A percentile compares a stretch with the other conserved stretches of the same genome.
Evolutionary conservation across 2,329 filamentous ascomycete species (phyloP).

Genomic region (Anisogramma anomala): DNA sequence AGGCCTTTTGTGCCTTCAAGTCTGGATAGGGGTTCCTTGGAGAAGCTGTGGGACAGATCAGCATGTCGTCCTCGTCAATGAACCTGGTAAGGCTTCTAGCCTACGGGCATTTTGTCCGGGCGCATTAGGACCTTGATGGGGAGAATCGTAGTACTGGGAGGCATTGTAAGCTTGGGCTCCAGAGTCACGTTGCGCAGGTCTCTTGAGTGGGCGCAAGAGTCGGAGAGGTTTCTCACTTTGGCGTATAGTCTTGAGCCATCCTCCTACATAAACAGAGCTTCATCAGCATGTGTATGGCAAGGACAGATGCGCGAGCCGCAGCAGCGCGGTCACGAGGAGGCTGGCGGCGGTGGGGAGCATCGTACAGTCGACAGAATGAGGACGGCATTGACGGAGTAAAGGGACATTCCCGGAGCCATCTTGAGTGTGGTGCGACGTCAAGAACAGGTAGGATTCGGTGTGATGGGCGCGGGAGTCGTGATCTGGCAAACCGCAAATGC

Average conservation of each 20-base stretch:
- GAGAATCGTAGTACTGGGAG: conserved; percentile 57
- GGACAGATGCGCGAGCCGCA: background rate
- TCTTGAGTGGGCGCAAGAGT: conserved; percentile 26
- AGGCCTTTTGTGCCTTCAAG: conserved; percentile 86
- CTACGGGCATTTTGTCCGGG: conserved; percentile 18
- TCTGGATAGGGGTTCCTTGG: conserved; percentile 69
- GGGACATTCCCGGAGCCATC: conserved; percentile 68
- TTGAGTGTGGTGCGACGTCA: conserved; percentile 15
- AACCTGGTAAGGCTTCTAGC: conserved; percentile 9
- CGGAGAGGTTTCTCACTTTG: conserved; percentile 42
- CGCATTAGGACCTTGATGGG: conserved; percentile 32
- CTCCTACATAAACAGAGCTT: conserved; percentile 3
- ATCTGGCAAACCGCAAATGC: background rate
- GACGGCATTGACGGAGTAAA: conserved; percentile 66
- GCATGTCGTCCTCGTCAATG: conserved; percentile 12
- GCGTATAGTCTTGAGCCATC: conserved; percentile 14
- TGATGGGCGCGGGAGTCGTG: conserved; percentile 1
- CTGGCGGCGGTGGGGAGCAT: background rate
- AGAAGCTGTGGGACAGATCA: conserved; percentile 13
- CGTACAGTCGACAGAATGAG: conserved; percentile 21
- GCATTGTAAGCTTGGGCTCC: conserved; percentile 5
- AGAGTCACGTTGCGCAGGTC: background rate
- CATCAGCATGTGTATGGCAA: background rate
- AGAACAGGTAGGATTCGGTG: background rate
- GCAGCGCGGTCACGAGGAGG: background rate